Evolutionary conservation across 345 rosid genomes (phyloP).

Genomic region (Barbarea vulgaris): DNA sequence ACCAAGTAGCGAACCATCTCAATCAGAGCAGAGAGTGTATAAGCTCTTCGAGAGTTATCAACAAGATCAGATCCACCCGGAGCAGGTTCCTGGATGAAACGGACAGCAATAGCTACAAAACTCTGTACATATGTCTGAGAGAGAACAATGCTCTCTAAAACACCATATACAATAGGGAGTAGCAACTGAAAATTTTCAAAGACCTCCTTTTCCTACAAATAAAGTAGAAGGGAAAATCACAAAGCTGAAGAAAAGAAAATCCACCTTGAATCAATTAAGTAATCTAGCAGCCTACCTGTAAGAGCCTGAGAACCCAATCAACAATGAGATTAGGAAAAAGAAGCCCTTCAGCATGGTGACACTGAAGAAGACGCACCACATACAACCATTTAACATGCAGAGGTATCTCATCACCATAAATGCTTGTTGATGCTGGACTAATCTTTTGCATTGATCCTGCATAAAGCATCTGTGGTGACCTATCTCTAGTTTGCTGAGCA

Average conservation of each 20-base stretch:
- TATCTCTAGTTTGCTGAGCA: slow-evolving; percentile 63
- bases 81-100: slow-evolving; percentile 81
- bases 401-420: slow-evolving; percentile 84
- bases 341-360: slow-evolving; percentile 93
- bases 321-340: slow-evolving; percentile 83
- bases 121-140: slow-evolving; percentile 86
- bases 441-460: slow-evolving; percentile 63
- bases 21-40: slow-evolving; percentile 78
- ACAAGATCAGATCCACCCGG: slow-evolving; percentile 93
- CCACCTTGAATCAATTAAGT: neutral
- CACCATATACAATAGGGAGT: slow-evolving; percentile 83
- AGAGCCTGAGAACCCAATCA: slow-evolving; percentile 92
- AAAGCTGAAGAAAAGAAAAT: slow-evolving; percentile 17
- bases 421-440: slow-evolving; percentile 54
- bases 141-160: slow-evolving; percentile 78
- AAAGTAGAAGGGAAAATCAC: slow-evolving; percentile 32
- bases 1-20: slow-evolving; percentile 95
- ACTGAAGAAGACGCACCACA: slow-evolving; percentile 86
- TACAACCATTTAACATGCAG: slow-evolving; percentile 94
- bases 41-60: slow-evolving; percentile 95
- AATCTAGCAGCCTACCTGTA: slow-evolving; percentile 59
- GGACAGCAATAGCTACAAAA: slow-evolving; percentile 76
- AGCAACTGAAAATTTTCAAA: slow-evolving; percentile 85
- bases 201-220: slow-evolving; percentile 77
- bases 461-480: slow-evolving; percentile 69